A percentile compares a stretch with the other conserved stretches of the same genome.
Evolutionary conservation across 176 grass and related monocot species (phyloP).

Genomic region (Oryza punctata): DNA sequence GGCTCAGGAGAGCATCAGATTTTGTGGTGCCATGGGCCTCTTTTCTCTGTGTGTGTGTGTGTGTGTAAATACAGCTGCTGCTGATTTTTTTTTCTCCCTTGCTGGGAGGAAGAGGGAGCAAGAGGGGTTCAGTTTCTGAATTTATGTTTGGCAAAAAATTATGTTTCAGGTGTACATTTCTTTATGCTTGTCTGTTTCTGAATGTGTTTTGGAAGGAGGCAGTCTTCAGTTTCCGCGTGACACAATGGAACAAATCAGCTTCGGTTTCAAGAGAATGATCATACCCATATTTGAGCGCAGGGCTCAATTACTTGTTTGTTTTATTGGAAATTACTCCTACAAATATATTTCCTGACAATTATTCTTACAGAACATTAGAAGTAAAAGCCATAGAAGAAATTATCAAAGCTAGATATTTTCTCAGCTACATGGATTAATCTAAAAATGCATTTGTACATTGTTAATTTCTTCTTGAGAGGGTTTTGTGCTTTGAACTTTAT

Average conservation of each 20-base stretch:
- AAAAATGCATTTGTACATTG: neutral
- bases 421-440: neutral
- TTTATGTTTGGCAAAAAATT: neutral
- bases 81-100: slow-evolving; percentile 23
- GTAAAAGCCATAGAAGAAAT: neutral
- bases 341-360: neutral
- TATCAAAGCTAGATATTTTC: neutral
- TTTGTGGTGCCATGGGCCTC: slow-evolving; percentile 31
- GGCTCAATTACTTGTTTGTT: neutral
- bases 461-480: neutral
- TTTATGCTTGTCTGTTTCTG: neutral
- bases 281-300: neutral
- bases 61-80: slow-evolving; percentile 41
- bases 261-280: slow-evolving; percentile 5
- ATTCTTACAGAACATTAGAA: neutral
- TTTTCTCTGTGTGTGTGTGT: slow-evolving; percentile 9
- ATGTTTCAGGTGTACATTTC: slow-evolving; percentile 2
- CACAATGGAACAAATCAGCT: neutral
- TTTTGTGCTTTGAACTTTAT: neutral
- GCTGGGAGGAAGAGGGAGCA: slow-evolving; percentile 43
- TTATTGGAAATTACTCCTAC: neutral
- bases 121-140: slow-evolving; percentile 44
- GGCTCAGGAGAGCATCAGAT: slow-evolving; percentile 7
- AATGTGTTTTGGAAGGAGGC: neutral
- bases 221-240: neutral